These are phyloP conservation scores for Rhododendron ovatum DNA, from an alignment of 148 eudicot genomes.

Conservation along the genomic window DNA sequence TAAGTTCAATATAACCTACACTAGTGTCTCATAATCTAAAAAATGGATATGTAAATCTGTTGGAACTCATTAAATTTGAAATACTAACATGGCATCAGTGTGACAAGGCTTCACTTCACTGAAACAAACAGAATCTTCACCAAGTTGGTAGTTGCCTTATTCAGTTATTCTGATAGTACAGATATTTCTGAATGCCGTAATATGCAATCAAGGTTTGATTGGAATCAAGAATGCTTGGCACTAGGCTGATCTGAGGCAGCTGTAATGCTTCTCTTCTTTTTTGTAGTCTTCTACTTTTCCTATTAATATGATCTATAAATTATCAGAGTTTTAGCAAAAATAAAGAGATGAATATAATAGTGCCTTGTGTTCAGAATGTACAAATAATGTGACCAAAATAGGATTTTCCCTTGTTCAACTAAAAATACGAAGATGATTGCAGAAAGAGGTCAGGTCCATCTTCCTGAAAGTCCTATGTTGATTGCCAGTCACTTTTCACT, in stretches of 20 bases:
- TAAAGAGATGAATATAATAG: background rate
- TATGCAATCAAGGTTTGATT: background rate
- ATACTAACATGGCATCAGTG: background rate
- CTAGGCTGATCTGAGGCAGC: background rate
- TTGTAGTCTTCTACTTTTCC: background rate
- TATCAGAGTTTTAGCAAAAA: background rate
- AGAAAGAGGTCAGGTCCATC: background rate
- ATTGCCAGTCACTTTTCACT: background rate
- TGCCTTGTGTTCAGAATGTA: background rate
- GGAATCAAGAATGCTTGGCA: background rate
- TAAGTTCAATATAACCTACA: too few species aligned
- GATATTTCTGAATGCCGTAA: background rate
- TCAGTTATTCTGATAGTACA: background rate
- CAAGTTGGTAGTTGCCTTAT: background rate
- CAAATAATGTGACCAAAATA: background rate
- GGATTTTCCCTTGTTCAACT: background rate
- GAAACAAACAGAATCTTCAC: background rate
- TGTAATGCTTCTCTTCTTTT: background rate
- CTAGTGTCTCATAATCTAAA: too few species aligned
- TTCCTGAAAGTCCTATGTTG: background rate
- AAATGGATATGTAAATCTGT: too few species aligned
- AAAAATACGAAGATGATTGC: background rate
- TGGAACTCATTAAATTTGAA: background rate
- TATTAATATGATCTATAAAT: too few species aligned
- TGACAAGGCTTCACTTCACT: background rate